Percentiles rank a stretch among this genome's conserved stretches.
Evolutionary conservation across 2,329 filamentous ascomycete genomes (phyloP).

Genomic region (Stemphylium beticola): DNA sequence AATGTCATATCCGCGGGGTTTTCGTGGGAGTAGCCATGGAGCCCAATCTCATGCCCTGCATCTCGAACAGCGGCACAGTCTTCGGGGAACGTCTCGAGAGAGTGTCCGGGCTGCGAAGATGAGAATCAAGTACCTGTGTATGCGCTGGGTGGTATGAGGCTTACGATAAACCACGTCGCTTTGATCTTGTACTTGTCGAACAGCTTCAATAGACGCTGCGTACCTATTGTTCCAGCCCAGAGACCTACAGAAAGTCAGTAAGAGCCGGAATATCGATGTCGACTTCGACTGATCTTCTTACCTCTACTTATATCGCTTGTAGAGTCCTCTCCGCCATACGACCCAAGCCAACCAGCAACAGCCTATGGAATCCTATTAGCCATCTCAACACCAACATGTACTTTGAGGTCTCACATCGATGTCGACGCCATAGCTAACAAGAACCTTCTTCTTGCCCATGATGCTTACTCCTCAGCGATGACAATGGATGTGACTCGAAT

Average conservation of each 20-base stretch:
- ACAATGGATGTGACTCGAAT: neutral
- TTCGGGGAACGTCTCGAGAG: slow-evolving; percentile 70
- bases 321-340: slow-evolving; percentile 75
- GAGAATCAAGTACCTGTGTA: neutral
- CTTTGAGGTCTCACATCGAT: slow-evolving; percentile 59
- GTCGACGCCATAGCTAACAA: slow-evolving; percentile 71
- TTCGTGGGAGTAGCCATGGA: slow-evolving; percentile 76
- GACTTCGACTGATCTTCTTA: slow-evolving; percentile 28
- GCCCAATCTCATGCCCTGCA: slow-evolving; percentile 68
- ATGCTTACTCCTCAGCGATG: neutral
- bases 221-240: slow-evolving; percentile 73
- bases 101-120: slow-evolving; percentile 58
- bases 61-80: slow-evolving; percentile 67
- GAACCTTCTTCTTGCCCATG: slow-evolving; percentile 60
- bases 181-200: slow-evolving; percentile 78
- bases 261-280: too few relatives aligned
- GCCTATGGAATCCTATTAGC: neutral
- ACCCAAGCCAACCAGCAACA: slow-evolving; percentile 76
- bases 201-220: slow-evolving; percentile 70
- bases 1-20: slow-evolving; percentile 74
- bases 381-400: slow-evolving; percentile 50
- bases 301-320: slow-evolving; percentile 75
- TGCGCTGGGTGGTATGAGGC: slow-evolving; percentile 58
- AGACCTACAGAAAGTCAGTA: slow-evolving; percentile 53
- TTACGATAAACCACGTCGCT: slow-evolving; percentile 70